Evolutionary conservation across 495 filamentous ascomycete species (phyloP).

Genomic region (Chaetomidium leptoderma): DNA sequence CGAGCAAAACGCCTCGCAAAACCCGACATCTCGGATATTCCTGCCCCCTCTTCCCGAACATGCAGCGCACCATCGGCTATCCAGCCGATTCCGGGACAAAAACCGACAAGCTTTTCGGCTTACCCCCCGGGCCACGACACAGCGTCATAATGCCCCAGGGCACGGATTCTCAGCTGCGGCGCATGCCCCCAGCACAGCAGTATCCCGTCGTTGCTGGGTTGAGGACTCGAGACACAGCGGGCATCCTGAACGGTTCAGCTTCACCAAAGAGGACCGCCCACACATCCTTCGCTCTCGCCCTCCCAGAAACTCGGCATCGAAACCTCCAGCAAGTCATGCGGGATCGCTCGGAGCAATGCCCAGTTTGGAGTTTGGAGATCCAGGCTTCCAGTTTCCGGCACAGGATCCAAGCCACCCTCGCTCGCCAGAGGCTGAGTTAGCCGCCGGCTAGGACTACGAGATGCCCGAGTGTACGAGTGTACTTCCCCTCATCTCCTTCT

Average conservation of each 20-base stretch:
- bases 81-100: background rate
- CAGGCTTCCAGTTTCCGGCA: background rate
- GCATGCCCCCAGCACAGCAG: too few species aligned
- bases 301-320: background rate
- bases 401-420: constrained; percentile 1
- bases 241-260: too few species aligned
- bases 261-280: too few species aligned
- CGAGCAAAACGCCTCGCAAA: background rate
- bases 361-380: background rate
- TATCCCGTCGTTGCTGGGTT: too few species aligned
- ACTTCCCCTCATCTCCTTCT: background rate
- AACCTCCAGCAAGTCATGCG: background rate
- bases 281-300: background rate
- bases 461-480: background rate
- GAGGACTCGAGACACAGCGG: too few species aligned
- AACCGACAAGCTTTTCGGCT: background rate
- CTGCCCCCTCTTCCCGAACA: background rate
- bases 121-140: background rate
- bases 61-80: background rate
- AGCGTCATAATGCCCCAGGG: too few species aligned
- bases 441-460: background rate
- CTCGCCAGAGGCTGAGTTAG: background rate
- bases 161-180: background rate
- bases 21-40: background rate
- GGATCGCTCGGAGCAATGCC: background rate